A percentile compares a stretch with the other conserved stretches of the same genome.
These are phyloP conservation scores for Penicillium sp. DNA, from an alignment of 2,329 filamentous ascomycete genomes.

Conservation along the genomic window DNA sequence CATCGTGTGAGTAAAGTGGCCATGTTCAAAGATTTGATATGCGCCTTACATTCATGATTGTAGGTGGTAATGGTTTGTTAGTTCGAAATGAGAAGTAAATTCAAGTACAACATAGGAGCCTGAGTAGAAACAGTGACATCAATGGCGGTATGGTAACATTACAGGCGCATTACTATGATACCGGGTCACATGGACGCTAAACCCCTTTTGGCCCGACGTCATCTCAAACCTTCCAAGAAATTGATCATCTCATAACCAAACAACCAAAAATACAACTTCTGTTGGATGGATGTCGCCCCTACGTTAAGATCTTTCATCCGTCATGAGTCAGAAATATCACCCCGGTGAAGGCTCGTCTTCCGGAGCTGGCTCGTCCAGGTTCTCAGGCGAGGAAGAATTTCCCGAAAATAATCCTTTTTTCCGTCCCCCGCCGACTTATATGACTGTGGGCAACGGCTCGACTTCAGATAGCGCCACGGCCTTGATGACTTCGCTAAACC, in stretches of 20 bases:
- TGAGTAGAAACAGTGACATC: slow-evolving; percentile 28
- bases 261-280: slow-evolving; percentile 2
- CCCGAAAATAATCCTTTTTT: slow-evolving; percentile 30
- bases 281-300: slow-evolving; percentile 19
- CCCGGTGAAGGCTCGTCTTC: slow-evolving; percentile 35
- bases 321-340: slow-evolving; percentile 48
- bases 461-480: slow-evolving; percentile 78
- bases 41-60: slow-evolving; percentile 45
- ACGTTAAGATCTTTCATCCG: slow-evolving; percentile 14
- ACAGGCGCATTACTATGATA: slow-evolving; percentile 16
- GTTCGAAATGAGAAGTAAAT: neutral
- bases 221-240: slow-evolving; percentile 21
- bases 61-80: neutral
- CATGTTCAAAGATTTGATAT: neutral
- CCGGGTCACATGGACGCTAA: slow-evolving; percentile 31
- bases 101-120: slow-evolving; percentile 10
- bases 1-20: slow-evolving; percentile 12
- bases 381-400: slow-evolving; percentile 28
- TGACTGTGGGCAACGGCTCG: slow-evolving; percentile 83
- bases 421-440: slow-evolving; percentile 63
- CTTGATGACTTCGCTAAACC: slow-evolving; percentile 76
- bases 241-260: slow-evolving; percentile 23
- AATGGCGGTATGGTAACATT: slow-evolving; percentile 18
- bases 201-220: slow-evolving; percentile 24
- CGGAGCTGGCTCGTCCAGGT: slow-evolving; percentile 39